phyloP scores from a whole-genome alignment of 257 asterid genomes.

The Phtheirospermum japonicum region DNA sequence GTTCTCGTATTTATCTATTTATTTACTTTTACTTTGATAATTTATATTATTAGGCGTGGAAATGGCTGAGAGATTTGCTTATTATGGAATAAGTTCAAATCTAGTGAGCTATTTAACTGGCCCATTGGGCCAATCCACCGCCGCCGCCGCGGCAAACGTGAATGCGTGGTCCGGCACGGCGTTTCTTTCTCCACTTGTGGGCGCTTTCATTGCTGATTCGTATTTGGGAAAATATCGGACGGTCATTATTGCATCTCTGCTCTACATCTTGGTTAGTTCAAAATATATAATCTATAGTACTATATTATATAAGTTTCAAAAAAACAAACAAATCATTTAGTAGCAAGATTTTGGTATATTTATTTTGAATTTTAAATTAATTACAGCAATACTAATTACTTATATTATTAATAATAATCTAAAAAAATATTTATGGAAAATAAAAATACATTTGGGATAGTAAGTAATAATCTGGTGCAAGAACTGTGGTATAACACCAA shows the following conservation, averaged over 20 bases:
- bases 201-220: slow-evolving; percentile 9
- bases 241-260: slow-evolving; percentile 9
- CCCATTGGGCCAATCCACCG: slow-evolving; percentile 12
- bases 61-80: slow-evolving; percentile 12
- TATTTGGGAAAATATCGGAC: slow-evolving; percentile 12
- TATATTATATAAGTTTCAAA: no score
- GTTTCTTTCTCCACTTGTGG: slow-evolving; percentile 7
- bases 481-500: no score
- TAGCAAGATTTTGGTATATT: neutral
- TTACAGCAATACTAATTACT: no score
- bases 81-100: slow-evolving; percentile 4
- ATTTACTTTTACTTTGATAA: neutral
- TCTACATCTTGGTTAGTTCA: neutral
- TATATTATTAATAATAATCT: no score
- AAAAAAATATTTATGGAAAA: no score
- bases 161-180: slow-evolving; percentile 17
- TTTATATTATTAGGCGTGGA: neutral
- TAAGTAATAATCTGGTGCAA: no score
- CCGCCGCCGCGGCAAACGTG: slow-evolving; percentile 1
- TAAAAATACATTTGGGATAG: no score
- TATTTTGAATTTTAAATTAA: no score
- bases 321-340: neutral
- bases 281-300: no score
- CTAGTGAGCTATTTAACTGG: neutral
- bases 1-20: neutral